Evolutionary conservation across 2,329 filamentous ascomycete genomes (phyloP).

Genomic region (Aspergillus fischeri): DNA sequence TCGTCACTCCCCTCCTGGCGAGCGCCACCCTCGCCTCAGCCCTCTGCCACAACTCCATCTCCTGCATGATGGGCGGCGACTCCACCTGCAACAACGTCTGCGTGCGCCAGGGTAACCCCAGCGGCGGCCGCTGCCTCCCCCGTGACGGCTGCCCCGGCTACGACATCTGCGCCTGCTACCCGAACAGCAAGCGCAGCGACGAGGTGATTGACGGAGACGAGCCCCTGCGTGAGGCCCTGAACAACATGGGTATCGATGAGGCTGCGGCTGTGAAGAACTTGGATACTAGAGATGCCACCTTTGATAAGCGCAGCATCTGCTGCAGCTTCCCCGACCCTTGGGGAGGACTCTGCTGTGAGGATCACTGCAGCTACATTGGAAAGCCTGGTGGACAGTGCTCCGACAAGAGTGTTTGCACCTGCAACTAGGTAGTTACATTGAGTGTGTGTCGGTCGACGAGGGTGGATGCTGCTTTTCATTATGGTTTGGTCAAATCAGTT

Average conservation of each 20-base stretch:
- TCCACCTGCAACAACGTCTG: constrained; percentile 1
- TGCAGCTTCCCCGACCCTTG: background rate
- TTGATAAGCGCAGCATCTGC: constrained; percentile 2
- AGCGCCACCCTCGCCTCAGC: background rate
- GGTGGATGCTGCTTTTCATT: background rate
- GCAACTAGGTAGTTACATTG: background rate
- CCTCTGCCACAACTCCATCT: constrained; percentile 3
- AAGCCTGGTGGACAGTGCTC: constrained; percentile 5
- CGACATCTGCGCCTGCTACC: constrained; percentile 4
- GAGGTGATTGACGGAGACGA: constrained; percentile 1
- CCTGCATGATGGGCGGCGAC: background rate
- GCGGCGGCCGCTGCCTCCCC: constrained; percentile 2
- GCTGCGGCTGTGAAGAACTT: background rate
- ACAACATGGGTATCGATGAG: background rate
- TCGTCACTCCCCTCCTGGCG: background rate
- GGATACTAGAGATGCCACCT: background rate
- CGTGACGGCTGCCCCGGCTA: constrained; percentile 3
- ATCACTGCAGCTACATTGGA: constrained; percentile 1
- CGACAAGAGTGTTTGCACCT: background rate
- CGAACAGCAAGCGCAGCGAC: constrained; percentile 1
- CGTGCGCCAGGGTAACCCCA: constrained; percentile 1
- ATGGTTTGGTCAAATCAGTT: background rate
- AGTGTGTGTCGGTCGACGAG: background rate
- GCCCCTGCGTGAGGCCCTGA: background rate
- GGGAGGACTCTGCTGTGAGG: background rate